Evolutionary conservation across 805 yeast species (phyloP), one percentile per base, ranked within the genome.

Genomic region (Cyberlindnera veronae): DNA sequence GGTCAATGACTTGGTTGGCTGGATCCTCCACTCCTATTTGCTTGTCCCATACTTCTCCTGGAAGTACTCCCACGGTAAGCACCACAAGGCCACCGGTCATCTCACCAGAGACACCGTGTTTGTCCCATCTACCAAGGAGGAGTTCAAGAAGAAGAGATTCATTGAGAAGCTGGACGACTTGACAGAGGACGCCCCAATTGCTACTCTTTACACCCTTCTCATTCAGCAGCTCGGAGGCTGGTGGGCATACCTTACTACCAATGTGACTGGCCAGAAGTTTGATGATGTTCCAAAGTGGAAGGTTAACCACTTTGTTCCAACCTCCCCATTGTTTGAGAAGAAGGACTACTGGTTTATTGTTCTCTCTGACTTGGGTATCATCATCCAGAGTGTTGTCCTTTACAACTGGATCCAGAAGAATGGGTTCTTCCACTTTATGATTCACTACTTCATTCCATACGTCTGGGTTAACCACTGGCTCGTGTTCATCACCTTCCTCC

Each of bases 11-110:
- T 55, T 69, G 20, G 70, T 75, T 42, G 84, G 84, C 38, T 77
- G 82, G 83, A 68, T 74, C 21, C 58, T 77, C 35, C 83, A 77
- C 56, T 75, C 81, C 32, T 76, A 72, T 53, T 60, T 69, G 46
- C 60, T 74, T 45, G 81, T 77, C 39, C 84, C 83, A 21, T 77
- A 74, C 58, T 77, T 77, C 50, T 74, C 80, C 4, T 77, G 82
- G 83, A 77, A 77, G 53, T 76, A 65, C 54, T 66, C 75, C 37
- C 84, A 77, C 53, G 67, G 75, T 30, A 77, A 74, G 55, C 84
- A 77, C 59, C 84, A 77, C 60, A 76, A 77, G 62, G 77, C 77
- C 32, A 77, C 82, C 18, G 83, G 82, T 48, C 79, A 77, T 57
- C 59, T 76, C 50, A 67, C 74, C 38, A 70, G 72, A 58, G 84